These are phyloP conservation scores for Paspalum vaginatum DNA, from an alignment of 176 grass and related monocot species.

Conservation along the genomic window DNA sequence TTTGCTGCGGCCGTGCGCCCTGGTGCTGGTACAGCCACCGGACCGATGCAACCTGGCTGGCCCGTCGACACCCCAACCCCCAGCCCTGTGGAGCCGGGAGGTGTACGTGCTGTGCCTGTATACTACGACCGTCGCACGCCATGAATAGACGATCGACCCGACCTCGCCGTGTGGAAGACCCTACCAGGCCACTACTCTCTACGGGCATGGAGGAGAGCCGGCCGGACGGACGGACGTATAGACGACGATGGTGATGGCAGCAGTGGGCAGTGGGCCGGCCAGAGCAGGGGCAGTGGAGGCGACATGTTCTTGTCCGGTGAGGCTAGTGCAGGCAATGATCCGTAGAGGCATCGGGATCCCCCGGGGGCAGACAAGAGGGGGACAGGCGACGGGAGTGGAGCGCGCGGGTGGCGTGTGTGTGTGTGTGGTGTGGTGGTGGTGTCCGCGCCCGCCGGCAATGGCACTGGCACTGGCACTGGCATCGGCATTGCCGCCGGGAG, in stretches of 20 bases:
- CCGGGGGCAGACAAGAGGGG: conserved; percentile 55
- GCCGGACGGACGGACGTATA: neutral
- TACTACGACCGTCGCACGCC: neutral
- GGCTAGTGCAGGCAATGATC: conserved; percentile 62
- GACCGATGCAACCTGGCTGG: conserved; percentile 44
- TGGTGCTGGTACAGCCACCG: conserved; percentile 43
- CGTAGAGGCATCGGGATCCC: conserved; percentile 48
- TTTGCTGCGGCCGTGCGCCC: conserved; percentile 53
- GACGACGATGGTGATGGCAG: conserved; percentile 8
- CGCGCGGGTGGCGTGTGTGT: conserved; percentile 13
- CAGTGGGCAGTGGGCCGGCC: neutral
- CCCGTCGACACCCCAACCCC: conserved; percentile 14
- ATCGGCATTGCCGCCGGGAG: conserved; percentile 37
- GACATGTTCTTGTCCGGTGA: conserved; percentile 56
- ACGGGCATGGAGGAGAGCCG: too few relatives aligned
- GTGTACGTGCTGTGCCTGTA: neutral
- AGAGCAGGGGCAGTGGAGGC: conserved; percentile 27
- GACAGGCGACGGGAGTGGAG: conserved; percentile 52
- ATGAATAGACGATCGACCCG: too few relatives aligned
- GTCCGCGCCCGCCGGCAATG: conserved; percentile 30
- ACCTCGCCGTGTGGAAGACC: neutral
- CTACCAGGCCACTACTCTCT: conserved; percentile 42
- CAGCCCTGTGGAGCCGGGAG: conserved; percentile 36
- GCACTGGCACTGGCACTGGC: conserved; percentile 52
- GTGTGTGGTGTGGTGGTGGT: neutral